Conservation (phyloP, 805 yeast species). For the Saccharomycopsis amapae region DNA sequence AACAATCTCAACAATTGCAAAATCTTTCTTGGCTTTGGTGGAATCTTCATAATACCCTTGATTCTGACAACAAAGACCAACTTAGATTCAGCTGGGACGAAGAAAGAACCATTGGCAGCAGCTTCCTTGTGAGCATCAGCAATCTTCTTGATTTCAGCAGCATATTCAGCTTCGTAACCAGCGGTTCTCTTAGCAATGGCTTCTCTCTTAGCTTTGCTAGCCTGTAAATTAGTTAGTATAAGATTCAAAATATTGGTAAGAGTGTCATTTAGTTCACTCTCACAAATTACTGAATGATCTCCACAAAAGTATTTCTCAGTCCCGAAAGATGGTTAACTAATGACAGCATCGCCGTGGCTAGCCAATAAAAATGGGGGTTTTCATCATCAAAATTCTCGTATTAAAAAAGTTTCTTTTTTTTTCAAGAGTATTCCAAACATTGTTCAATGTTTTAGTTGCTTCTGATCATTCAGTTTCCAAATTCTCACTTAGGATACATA, state of each 20-base stretch:
- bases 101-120: conserved; percentile 88
- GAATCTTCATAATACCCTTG: conserved; percentile 98
- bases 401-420: too few relatives aligned
- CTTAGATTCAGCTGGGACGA: conserved; percentile 91
- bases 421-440: too few relatives aligned
- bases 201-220: conserved; percentile 51
- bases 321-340: conserved; percentile 22
- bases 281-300: background rate
- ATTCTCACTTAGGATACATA: conserved; percentile 40
- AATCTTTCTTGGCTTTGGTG: conserved; percentile 99
- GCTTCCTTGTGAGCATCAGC: conserved; percentile 88
- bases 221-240: conserved; percentile 27
- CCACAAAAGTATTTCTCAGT: conserved; percentile 7
- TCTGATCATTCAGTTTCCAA: too few relatives aligned
- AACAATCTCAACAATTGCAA: conserved; percentile 87
- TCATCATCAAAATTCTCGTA: conserved; percentile 16
- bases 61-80: conserved; percentile 95
- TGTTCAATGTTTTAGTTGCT: too few relatives aligned
- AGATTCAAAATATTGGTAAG: background rate
- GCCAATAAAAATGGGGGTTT: conserved; percentile 16
- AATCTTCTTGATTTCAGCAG: conserved; percentile 83
- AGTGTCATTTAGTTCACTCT: background rate
- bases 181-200: conserved; percentile 90
- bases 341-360: conserved; percentile 22
- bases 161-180: conserved; percentile 93